Base-by-base conservation (phyloP, 2,329 filamentous ascomycete genomes). In the Acarospora socialis region DNA sequence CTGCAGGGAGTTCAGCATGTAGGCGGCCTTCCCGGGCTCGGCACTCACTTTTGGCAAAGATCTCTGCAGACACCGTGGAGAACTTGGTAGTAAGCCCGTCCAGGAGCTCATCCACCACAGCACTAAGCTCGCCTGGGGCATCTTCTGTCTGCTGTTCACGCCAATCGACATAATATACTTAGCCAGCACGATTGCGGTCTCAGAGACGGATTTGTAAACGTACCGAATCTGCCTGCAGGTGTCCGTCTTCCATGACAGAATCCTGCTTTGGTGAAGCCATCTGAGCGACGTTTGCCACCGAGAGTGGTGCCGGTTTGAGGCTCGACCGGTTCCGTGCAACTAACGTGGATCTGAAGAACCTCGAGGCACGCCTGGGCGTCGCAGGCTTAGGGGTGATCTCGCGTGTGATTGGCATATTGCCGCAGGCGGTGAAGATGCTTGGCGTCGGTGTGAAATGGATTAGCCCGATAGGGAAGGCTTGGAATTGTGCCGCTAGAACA, bases 1-100 rank as follows among this genome's bases (percentile, higher is more conserved):
- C 84, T n/a, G 7, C 15, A 26, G 8, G 12, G 5, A 8, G 24
- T 40, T 30, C 43, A 34, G 19, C 27, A 20, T 3, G 2, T 5
- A 10, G 7, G 23, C 23, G 3, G 8, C 5, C 21, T n/a, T 6
- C 15, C 10, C n/a, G 4, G 10, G 21, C 10, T 3, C 17, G 6
- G 5, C 12, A 21, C 76, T 52, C 56, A 92, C 84, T 81, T 59
- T 92, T 93, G 21, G 78, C 71, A 46, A 92, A 82, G 37, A 94
- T 77, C 57, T 93, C 86, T 37, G 73, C 78, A 6, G 82, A 92
- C 4, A 93, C 75, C 8, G 71, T 73, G 13, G 80, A 76, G 53
- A 93, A 93, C 53, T 92, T 92, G 54, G 73, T 77, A 31, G 81
- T 81, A 0, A 94, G 61, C 27, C 82, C 77, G 50, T 86, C 83